Base-by-base conservation (phyloP, 306 rosid species). In the Vicia sativa region DNA sequence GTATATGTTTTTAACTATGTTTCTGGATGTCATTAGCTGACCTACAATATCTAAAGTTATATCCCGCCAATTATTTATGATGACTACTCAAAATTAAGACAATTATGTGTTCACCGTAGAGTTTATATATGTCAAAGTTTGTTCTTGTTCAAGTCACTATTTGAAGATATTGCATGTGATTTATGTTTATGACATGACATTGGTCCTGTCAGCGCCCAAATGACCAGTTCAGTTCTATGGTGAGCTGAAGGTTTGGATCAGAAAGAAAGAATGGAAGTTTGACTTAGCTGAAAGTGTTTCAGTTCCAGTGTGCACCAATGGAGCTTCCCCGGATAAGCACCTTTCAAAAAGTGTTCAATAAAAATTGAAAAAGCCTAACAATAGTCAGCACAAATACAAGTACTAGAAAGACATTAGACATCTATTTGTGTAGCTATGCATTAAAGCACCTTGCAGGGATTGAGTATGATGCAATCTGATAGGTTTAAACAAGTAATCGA, bases 391-490 rank as follows among this genome's bases (percentile, higher is more conserved):
- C 68, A 84, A 65, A 59, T 82, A 23, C 44, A 57, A 74, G 69
- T 79, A 66, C 49, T 79, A 76, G 71, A 81, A 82, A 67, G 88
- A 78, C 46, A 37, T 61, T 37, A 67, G 88, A 78, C 46, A 37
- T 61, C 42, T 78, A 70, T 68, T 49, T 89, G 75, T 93, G 91
- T 56, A 79, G 85, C 3, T 89, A 96, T 35, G 78, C 85, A 49
- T 87, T 95, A 28, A 89, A 87, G 79, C 87, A 95, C 72, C 82
- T 92, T 65, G 96, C 98, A 77, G 89, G 93, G 55, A 77, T 87
- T 73, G 74, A 81, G 75, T 64, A 73, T 81, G 96, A 82, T 69
- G 82, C 92, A 3, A 64, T 78, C 28, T 85, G 79, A 34, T 89
- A 86, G 63, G 80, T 83, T 57, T 72, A 75, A 84, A 58, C 80